Base-by-base conservation (phyloP, 192 early-diverging fungal genomes). In the Linderina pennispora region DNA sequence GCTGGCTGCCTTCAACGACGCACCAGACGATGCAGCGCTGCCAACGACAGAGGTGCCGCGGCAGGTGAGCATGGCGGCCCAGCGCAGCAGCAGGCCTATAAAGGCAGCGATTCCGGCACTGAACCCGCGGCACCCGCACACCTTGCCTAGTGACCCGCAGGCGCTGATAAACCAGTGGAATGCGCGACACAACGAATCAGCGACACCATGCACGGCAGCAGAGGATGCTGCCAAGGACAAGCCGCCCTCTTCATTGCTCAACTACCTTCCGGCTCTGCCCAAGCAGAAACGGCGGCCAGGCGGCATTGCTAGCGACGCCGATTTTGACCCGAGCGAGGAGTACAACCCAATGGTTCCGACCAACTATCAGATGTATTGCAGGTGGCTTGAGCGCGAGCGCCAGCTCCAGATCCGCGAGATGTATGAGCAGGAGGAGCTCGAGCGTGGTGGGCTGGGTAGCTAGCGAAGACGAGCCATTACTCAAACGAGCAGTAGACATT, bases 341-440 rank as follows among this genome's bases (percentile, higher is more conserved):
- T 71, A 71, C 41, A 55, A 52, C 16, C 61, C 67, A 4, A 48
- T 48, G 1, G 39, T 26, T 18, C 67, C 67, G 25, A 71, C 59
- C 52, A 21, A 36, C 40, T 71, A 71, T 26, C 55, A 59, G 35
- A 15, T 26, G 14, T 71, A 64, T 53, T 52, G 50, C 24, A 20
- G 18, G 13, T 71, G 67, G 67, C n/a, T 43, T 9, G 23, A 22
- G 38, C 38, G 25, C 21, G 48, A 55, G 19, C 45, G 55, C 39
- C 28, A 23, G 37, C 40, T 31, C 14, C 40, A 40, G 9, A 31
- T 31, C 11, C 28, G n/a, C n/a, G n/a, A n/a, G n/a, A n/a, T n/a
- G n/a, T n/a, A n/a, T n/a, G n/a, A n/a, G n/a, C n/a, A n/a, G n/a
- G n/a, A n/a, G n/a, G n/a, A n/a, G n/a, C n/a, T n/a, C n/a, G n/a